Conservation (phyloP, 768 basidiomycete genomes). For the Hericium coralloides region DNA sequence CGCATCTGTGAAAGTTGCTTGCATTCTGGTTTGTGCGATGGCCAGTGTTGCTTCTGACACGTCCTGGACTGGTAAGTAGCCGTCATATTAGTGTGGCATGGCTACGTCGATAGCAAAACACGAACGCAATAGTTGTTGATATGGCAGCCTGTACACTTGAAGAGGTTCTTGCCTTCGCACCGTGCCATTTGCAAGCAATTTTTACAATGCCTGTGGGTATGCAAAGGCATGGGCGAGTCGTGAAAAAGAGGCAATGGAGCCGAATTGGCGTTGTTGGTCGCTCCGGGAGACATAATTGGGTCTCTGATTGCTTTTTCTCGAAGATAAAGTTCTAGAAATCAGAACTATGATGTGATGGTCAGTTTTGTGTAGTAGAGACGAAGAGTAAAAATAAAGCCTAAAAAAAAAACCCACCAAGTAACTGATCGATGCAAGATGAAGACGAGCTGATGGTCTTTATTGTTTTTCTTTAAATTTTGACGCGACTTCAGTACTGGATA, state of each 20-base stretch:
- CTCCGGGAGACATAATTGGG: too few relatives aligned
- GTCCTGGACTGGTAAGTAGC: neutral
- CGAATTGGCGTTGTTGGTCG: too few relatives aligned
- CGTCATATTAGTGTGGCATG: neutral
- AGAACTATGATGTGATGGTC: too few relatives aligned
- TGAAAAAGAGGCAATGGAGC: neutral
- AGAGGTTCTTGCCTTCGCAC: slow-evolving; percentile 2
- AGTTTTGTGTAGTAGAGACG: too few relatives aligned
- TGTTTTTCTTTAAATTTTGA: neutral
- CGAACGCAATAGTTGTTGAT: neutral
- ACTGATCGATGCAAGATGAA: too few relatives aligned
- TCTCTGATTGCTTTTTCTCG: too few relatives aligned
- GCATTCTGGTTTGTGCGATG: neutral
- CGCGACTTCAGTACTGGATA: too few relatives aligned
- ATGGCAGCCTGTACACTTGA: neutral
- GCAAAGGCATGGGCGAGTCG: neutral
- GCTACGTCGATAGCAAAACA: neutral
- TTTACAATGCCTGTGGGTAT: slow-evolving; percentile 3
- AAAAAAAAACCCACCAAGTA: too few relatives aligned
- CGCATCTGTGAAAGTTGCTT: neutral
- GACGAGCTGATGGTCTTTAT: too few relatives aligned
- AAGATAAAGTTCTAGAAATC: too few relatives aligned
- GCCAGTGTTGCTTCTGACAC: neutral
- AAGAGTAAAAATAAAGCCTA: too few relatives aligned
- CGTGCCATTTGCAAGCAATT: slow-evolving; percentile 1